Conservation (phyloP, 805 yeast genomes). For the Yarrowia sp. region DNA sequence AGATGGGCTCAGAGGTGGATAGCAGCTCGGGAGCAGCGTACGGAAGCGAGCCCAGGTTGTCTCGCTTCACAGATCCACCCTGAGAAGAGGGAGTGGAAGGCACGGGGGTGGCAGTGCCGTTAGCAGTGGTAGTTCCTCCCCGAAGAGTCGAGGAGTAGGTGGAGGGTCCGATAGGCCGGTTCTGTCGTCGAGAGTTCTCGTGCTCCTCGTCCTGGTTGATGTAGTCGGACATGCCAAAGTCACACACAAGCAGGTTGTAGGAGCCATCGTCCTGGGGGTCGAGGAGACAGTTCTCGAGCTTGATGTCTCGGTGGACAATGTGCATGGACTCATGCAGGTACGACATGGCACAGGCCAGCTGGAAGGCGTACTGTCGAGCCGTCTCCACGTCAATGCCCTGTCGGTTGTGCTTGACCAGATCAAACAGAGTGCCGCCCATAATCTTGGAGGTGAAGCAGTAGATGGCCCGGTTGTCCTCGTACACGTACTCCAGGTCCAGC, state of each 20-base stretch:
- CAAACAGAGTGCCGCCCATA: conserved; percentile 82
- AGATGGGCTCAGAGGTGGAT: conserved; percentile 58
- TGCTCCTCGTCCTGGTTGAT: conserved; percentile 40
- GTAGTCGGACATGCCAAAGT: conserved; percentile 80
- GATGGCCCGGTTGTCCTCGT: conserved; percentile 65
- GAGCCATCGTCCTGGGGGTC: conserved; percentile 52
- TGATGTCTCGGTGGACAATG: conserved; percentile 82
- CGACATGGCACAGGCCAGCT: conserved; percentile 63
- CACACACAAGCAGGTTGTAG: conserved; percentile 68
- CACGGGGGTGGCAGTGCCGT: conserved; percentile 30
- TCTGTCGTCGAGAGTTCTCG: conserved; percentile 27
- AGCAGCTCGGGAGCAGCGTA: conserved; percentile 91
- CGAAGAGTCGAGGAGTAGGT: conserved; percentile 22
- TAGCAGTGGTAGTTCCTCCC: conserved; percentile 22
- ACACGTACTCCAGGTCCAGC: conserved; percentile 65
- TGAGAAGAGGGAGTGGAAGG: conserved; percentile 34
- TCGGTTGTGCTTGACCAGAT: conserved; percentile 70
- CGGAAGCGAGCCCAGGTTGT: conserved; percentile 83
- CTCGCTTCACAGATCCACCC: conserved; percentile 36
- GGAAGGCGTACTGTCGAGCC: conserved; percentile 55
- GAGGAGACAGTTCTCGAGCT: conserved; percentile 78
- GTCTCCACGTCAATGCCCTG: conserved; percentile 41
- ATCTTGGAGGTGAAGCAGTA: conserved; percentile 76
- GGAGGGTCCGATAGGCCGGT: conserved; percentile 31
- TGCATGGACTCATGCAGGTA: conserved; percentile 69